Base-by-base conservation (phyloP, 805 yeast species). In the Kodamaea neixiangensis region DNA sequence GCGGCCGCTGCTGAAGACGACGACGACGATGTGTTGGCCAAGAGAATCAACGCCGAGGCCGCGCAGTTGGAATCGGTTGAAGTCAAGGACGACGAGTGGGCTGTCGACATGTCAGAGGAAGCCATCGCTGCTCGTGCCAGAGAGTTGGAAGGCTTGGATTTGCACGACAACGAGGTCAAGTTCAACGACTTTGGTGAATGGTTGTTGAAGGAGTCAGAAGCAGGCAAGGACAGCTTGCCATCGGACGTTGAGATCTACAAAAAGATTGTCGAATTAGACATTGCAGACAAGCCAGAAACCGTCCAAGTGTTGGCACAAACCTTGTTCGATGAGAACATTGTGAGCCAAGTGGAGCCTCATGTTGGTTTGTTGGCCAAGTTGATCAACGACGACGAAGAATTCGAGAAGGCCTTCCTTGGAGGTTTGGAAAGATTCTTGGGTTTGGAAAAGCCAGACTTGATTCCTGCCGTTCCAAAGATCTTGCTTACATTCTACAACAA, bases 361-460 rank as follows among this genome's bases (percentile, higher is more conserved):
- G 78, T 82, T 51, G 96, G 97, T 49, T 78, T 94, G 63, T 81
- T 94, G 66, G 79, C 80, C 58, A 94, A 93, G 71, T 76, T 91
- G 55, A 81, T 91, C 57, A 76, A 83, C 43, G 69, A 82, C 47
- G 63, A 68, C 25, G 76, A 76, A 49, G 85, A 82, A 47, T 89
- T 83, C 64, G 97, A 94, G 74, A 87, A 83, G 73, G 89, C 96
- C 9, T 82, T 94, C 60, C 78, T 94, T 54, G 99, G 99, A 62
- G 99, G 99, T 56, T 78, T 94, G 59, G 99, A 94, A 77, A 86
- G 98, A 68, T 83, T 89, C 66, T 74, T 93, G 58, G 98, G 98
- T 54, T 71, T 88, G 53, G 88, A 85, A 63, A 83, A 88, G 61
- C 88, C 87, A 39, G 74, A 63, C 3, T 77, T 91, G 60, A 82